phyloP scores from a whole-genome alignment of 768 basidiomycete genomes.

The Leccinum disarticulatum region DNA sequence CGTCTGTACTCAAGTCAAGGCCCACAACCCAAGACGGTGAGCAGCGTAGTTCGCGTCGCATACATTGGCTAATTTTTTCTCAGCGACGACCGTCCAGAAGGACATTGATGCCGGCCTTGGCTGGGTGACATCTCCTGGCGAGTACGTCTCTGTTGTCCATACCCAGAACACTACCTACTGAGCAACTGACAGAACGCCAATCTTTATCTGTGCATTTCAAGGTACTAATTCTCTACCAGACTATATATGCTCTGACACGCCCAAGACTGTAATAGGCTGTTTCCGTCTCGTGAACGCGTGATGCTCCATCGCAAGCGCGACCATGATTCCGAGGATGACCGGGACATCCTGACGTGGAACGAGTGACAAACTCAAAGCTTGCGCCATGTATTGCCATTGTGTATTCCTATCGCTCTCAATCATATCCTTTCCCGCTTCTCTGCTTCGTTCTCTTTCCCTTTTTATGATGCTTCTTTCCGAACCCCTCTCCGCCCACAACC shows the following conservation, averaged over 20 bases:
- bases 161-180: slow-evolving; percentile 5
- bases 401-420: slow-evolving; percentile 36
- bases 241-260: not conserved
- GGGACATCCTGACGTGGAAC: slow-evolving; percentile 73
- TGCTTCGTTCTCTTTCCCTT: slow-evolving; percentile 80
- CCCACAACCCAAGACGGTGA: slow-evolving; percentile 35
- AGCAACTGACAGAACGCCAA: slow-evolving; percentile 56
- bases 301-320: slow-evolving; percentile 74
- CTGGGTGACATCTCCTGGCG: slow-evolving; percentile 61
- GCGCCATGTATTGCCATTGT: not conserved
- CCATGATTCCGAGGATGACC: slow-evolving; percentile 56
- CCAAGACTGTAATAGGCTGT: slow-evolving; percentile 67
- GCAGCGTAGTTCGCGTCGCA: not conserved
- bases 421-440: slow-evolving; percentile 92
- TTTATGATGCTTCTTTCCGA: slow-evolving; percentile 84
- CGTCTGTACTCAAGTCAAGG: slow-evolving; percentile 34
- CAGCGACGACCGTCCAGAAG: slow-evolving; percentile 55
- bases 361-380: slow-evolving; percentile 31
- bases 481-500: slow-evolving; percentile 39
- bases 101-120: slow-evolving; percentile 54
- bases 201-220: slow-evolving; percentile 73
- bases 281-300: slow-evolving; percentile 66
- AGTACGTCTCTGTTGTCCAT: slow-evolving; percentile 43
- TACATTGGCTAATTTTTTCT: not conserved
- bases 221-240: slow-evolving; percentile 34